Evolutionary conservation across 2,329 filamentous ascomycete genomes (phyloP).

Genomic region (Calonectria hongkongensis): DNA sequence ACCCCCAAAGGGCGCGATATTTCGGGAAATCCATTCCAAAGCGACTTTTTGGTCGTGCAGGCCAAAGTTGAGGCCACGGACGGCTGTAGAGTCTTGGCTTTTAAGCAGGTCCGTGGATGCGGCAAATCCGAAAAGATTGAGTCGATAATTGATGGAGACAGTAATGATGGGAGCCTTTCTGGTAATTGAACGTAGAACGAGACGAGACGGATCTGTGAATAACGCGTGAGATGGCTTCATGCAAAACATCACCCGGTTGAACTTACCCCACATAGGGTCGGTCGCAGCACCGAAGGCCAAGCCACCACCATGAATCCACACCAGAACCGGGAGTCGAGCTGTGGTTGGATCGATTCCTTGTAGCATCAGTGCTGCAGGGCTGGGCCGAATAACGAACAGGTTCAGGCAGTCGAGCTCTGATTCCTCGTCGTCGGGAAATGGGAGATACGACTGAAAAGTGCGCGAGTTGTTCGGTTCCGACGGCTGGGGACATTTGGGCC

Average conservation of each 20-base stretch:
- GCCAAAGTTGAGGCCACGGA: slow-evolving; percentile 29
- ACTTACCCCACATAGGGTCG: slow-evolving; percentile 29
- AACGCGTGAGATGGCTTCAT: not conserved
- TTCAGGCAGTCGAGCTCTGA: slow-evolving; percentile 30
- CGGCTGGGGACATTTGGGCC: slow-evolving; percentile 25
- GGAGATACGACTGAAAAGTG: slow-evolving; percentile 26
- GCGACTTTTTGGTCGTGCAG: slow-evolving; percentile 27
- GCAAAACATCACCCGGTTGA: not conserved
- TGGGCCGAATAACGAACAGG: slow-evolving; percentile 21
- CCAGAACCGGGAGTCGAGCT: slow-evolving; percentile 15
- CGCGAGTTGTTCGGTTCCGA: slow-evolving; percentile 16
- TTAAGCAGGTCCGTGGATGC: slow-evolving; percentile 21
- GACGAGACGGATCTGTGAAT: slow-evolving; percentile 16
- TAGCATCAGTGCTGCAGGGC: not conserved
- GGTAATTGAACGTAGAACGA: slow-evolving; percentile 22
- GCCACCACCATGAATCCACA: slow-evolving; percentile 31
- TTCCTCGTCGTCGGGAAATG: slow-evolving; percentile 24
- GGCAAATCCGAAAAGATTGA: slow-evolving; percentile 15
- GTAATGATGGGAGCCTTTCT: slow-evolving; percentile 1
- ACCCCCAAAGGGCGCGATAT: slow-evolving; percentile 27
- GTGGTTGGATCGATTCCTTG: not conserved
- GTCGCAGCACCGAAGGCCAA: slow-evolving; percentile 26
- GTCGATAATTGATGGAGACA: slow-evolving; percentile 22
- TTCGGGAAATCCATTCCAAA: slow-evolving; percentile 15
- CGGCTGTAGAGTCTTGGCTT: not conserved